These are phyloP conservation scores for Meyerozyma carpophila DNA, from an alignment of 1,139 yeast species.

Conservation along the genomic window DNA sequence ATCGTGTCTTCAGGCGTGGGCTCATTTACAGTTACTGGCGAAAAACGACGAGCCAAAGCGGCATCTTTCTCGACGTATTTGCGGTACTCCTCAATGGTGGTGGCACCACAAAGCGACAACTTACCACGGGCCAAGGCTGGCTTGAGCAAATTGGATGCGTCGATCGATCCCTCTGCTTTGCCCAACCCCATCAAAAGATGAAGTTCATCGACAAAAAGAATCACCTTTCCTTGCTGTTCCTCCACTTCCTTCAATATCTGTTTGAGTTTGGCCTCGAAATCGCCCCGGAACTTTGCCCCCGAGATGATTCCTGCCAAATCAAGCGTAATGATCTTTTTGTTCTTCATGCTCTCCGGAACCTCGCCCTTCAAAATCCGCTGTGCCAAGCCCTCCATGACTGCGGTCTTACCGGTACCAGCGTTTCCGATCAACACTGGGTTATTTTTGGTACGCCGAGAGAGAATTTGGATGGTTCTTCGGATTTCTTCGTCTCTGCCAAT, in stretches of 20 bases:
- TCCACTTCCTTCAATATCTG: slow-evolving; percentile 82
- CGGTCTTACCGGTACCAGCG: slow-evolving; percentile 98
- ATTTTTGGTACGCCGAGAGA: slow-evolving; percentile 88
- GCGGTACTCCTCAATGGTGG: slow-evolving; percentile 82
- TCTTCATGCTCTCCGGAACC: slow-evolving; percentile 90
- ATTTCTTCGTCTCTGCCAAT: slow-evolving; percentile 97
- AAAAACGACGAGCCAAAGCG: slow-evolving; percentile 87
- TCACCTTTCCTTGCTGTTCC: slow-evolving; percentile 69
- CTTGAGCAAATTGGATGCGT: slow-evolving; percentile 87
- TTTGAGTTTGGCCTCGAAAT: slow-evolving; percentile 87
- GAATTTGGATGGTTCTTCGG: slow-evolving; percentile 82
- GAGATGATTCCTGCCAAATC: slow-evolving; percentile 88
- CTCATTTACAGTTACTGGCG: slow-evolving; percentile 80
- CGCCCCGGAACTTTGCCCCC: slow-evolving; percentile 94
- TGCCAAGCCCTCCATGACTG: slow-evolving; percentile 93
- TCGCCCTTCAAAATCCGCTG: slow-evolving; percentile 87
- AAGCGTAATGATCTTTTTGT: slow-evolving; percentile 73
- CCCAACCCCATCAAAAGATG: slow-evolving; percentile 91
- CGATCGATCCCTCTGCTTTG: slow-evolving; percentile 92
- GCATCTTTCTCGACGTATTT: slow-evolving; percentile 91
- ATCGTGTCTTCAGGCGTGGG: slow-evolving; percentile 93
- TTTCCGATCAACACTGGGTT: slow-evolving; percentile 92
- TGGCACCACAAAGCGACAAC: slow-evolving; percentile 93
- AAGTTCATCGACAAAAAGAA: slow-evolving; percentile 87
- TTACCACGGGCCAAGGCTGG: slow-evolving; percentile 94